These are phyloP conservation scores for Inga leiocalycina DNA, from an alignment of 306 rosid species.

Conservation along the genomic window DNA sequence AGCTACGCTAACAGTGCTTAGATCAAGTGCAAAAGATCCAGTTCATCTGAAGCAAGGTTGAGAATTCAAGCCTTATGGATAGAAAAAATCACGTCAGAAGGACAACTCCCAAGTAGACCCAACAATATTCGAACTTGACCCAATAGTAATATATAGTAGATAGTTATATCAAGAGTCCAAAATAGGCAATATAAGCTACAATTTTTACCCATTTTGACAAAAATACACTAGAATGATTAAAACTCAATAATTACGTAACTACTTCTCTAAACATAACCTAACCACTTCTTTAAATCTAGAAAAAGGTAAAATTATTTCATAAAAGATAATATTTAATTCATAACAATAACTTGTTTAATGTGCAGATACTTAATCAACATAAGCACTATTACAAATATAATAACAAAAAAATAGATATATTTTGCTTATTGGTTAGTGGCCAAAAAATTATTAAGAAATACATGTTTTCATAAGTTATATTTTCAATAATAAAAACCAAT, in stretches of 20 bases:
- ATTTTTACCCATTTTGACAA: background rate
- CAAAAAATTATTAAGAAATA: background rate
- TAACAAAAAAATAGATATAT: no score
- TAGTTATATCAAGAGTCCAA: background rate
- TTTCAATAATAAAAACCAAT: background rate
- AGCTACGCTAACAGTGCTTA: no score
- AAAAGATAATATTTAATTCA: no score
- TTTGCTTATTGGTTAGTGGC: background rate
- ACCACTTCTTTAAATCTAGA: no score
- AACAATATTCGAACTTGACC: background rate
- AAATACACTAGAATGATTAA: background rate
- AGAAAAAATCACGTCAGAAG: no score
- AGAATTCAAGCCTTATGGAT: background rate
- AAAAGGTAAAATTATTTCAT: no score
- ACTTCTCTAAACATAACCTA: no score
- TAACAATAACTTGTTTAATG: no score
- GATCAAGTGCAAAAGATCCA: background rate
- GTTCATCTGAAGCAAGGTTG: background rate
- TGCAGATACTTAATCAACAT: no score
- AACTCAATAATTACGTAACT: no score
- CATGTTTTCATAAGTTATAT: background rate
- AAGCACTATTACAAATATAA: no score
- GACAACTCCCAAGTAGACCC: background rate
- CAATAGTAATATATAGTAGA: background rate
- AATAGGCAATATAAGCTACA: background rate